These are phyloP conservation scores for Oryza punctata DNA, from an alignment of 176 grass and related monocot genomes.

Conservation along the genomic window DNA sequence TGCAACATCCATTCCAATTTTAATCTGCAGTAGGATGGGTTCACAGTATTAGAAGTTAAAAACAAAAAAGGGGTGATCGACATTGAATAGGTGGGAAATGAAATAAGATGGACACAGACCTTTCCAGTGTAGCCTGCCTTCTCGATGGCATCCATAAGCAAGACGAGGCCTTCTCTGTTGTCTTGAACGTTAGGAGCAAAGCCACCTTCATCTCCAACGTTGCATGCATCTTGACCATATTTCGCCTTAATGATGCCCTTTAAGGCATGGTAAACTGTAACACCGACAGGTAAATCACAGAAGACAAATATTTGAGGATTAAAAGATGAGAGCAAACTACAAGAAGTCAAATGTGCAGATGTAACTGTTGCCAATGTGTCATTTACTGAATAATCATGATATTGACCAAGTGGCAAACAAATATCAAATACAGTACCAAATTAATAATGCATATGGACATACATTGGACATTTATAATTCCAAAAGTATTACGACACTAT, in stretches of 20 bases:
- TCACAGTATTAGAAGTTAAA: not conserved
- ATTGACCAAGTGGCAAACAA: not conserved
- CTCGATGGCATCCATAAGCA: slow-evolving; percentile 96
- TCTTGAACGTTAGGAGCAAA: slow-evolving; percentile 99
- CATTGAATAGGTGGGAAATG: not conserved
- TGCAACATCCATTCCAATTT: slow-evolving; percentile 99
- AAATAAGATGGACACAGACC: slow-evolving; percentile 35
- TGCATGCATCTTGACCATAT: slow-evolving; percentile 99
- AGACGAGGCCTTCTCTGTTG: slow-evolving; percentile 91
- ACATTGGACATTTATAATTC: not conserved
- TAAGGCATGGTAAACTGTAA: slow-evolving; percentile 81
- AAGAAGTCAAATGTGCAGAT: not conserved
- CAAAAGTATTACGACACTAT: not conserved
- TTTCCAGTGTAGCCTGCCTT: slow-evolving; percentile 95
- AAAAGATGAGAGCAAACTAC: slow-evolving; percentile 1
- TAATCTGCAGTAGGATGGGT: slow-evolving; percentile 64
- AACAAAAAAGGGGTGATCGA: not conserved
- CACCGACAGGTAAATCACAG: not conserved
- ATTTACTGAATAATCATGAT: not conserved
- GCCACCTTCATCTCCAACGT: slow-evolving; percentile 94
- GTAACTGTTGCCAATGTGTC: not conserved
- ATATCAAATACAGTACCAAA: slow-evolving; percentile 10
- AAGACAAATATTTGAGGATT: slow-evolving; percentile 3
- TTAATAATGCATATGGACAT: not conserved
- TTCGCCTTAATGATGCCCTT: slow-evolving; percentile 99